Base-by-base conservation (phyloP, 108 stramenopile species). In the Seminavis robusta region DNA sequence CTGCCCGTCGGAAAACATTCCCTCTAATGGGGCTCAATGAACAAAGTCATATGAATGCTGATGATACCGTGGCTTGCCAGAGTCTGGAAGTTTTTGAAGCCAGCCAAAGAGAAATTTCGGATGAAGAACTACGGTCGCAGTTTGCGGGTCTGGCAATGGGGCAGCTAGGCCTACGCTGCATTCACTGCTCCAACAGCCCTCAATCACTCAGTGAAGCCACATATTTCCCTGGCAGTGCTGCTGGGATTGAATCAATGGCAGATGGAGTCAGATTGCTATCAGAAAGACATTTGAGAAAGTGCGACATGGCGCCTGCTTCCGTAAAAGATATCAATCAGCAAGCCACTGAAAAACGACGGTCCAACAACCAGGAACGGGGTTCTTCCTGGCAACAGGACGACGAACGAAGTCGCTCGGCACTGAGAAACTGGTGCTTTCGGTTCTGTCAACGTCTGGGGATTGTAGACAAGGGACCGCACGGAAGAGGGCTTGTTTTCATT, bases 221-320 rank as follows among this genome's bases (percentile, higher is more conserved):
- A 56, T 39, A 3, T 39, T 56, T 36, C 54, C 54, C 26, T 17
- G 24, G 38, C 4, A 5, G n/a, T n/a, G n/a, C n/a, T n/a, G n/a
- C n/a, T n/a, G n/a, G n/a, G 2, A n/a, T 56, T 1, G 38, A 19
- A 11, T 23, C 25, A 7, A 27, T 56, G 9, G 54, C 39, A 28
- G 38, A 56, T 16, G 23, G 37, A n/a, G 36, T 56, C n/a, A 37
- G 54, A 6, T 20, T 28, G 13, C 32, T 56, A n/a, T 37, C 40
- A 13, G 25, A 41, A 29, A 28, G 27, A 6, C 54, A 56, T 39
- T n/a, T 56, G 23, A 23, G 23, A 11, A 23, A 11, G 2, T 56
- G 54, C 24, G 54, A 40, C 25, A 10, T 16, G 13, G 23, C 54
- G 25, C 54, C 54, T 5, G 11, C 21, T 25, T 7, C 21, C 38